Evolutionary conservation across 495 filamentous ascomycete species (phyloP).

Genomic region (Trichoderma virens): DNA sequence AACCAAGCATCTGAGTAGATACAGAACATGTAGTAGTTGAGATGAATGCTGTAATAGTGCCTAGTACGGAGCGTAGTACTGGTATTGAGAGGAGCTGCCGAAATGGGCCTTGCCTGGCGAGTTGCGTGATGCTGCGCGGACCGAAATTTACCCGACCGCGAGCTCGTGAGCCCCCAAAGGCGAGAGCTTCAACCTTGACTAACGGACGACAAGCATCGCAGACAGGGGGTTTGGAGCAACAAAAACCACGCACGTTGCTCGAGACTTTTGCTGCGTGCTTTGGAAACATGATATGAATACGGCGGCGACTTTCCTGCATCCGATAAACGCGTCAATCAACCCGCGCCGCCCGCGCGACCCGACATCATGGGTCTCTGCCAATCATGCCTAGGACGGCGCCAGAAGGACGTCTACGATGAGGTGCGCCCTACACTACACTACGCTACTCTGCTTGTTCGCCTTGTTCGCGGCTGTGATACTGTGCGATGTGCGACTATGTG

Average conservation of each 20-base stretch:
- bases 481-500: too few relatives aligned
- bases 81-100: not conserved
- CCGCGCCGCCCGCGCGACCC: conserved; percentile 3
- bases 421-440: conserved; percentile 16
- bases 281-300: conserved; percentile 1
- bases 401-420: conserved; percentile 35
- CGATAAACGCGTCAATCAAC: not conserved
- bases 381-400: conserved; percentile 36
- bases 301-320: not conserved
- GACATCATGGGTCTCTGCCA: conserved; percentile 38
- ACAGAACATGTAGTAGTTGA: too few relatives aligned
- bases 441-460: too few relatives aligned
- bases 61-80: not conserved
- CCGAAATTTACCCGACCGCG: conserved; percentile 5
- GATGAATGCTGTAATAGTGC: not conserved
- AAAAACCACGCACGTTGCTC: not conserved
- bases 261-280: not conserved
- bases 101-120: not conserved
- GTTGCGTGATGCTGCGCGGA: not conserved
- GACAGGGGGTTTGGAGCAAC: not conserved
- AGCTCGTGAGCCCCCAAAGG: not conserved
- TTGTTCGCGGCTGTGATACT: too few relatives aligned
- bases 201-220: not conserved
- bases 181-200: not conserved
- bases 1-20: too few relatives aligned